These are phyloP conservation scores for Phytopythium helicoides DNA, from an alignment of 352 stramenopile genomes.

Conservation along the genomic window DNA sequence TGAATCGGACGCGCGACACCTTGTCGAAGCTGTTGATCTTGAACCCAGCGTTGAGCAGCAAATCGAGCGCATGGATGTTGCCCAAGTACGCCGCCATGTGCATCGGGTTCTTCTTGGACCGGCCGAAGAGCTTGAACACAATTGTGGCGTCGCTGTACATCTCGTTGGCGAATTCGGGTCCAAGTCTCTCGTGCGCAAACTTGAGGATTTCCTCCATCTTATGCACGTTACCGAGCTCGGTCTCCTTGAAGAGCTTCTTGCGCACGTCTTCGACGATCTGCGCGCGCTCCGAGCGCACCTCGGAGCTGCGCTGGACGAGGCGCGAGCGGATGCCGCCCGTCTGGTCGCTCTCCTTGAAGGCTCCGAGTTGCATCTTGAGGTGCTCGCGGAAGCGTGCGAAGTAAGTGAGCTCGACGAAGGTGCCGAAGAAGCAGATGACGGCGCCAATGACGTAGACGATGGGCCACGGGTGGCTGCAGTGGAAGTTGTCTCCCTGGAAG, in stretches of 20 bases:
- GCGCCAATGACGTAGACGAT: slow-evolving; percentile 48
- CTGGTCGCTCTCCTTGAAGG: slow-evolving; percentile 80
- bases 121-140: slow-evolving; percentile 52
- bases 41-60: slow-evolving; percentile 54
- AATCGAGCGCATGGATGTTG: slow-evolving; percentile 55
- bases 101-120: slow-evolving; percentile 80
- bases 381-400: slow-evolving; percentile 86
- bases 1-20: slow-evolving; percentile 71
- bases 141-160: slow-evolving; percentile 61
- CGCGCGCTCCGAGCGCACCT: slow-evolving; percentile 42
- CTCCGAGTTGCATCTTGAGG: slow-evolving; percentile 82
- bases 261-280: slow-evolving; percentile 53
- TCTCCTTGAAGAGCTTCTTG: slow-evolving; percentile 71
- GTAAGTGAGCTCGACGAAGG: slow-evolving; percentile 71
- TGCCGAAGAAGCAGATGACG: slow-evolving; percentile 45
- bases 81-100: slow-evolving; percentile 72
- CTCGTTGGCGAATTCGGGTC: slow-evolving; percentile 51
- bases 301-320: slow-evolving; percentile 23
- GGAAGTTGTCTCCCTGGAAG: slow-evolving; percentile 63
- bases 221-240: slow-evolving; percentile 55
- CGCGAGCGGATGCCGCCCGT: slow-evolving; percentile 72
- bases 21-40: slow-evolving; percentile 69
- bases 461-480: slow-evolving; percentile 37
- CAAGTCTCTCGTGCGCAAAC: slow-evolving; percentile 44
- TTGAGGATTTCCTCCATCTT: slow-evolving; percentile 54